Conservation (phyloP, 768 basidiomycete genomes). For the Collybia nuda region DNA sequence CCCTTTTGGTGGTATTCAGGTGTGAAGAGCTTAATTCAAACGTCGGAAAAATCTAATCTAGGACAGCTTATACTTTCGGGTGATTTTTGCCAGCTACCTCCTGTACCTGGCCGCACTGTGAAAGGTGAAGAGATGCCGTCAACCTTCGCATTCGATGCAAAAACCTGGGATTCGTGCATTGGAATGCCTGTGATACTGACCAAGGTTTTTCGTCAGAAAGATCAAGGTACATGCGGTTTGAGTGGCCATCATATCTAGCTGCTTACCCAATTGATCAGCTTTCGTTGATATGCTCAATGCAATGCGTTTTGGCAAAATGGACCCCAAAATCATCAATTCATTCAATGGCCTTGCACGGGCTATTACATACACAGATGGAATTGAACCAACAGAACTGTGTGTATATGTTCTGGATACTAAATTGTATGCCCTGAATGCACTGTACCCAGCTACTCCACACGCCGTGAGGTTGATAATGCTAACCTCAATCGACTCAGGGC, state of each 20-base stretch:
- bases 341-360: conserved; percentile 60
- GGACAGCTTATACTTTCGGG: conserved; percentile 79
- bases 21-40: conserved; percentile 19
- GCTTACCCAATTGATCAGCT: conserved; percentile 25
- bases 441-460: conserved; percentile 58
- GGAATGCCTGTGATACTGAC: conserved; percentile 54
- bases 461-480: conserved; percentile 69
- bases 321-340: conserved; percentile 35
- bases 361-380: conserved; percentile 65
- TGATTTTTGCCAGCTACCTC: conserved; percentile 91
- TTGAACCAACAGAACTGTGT: conserved; percentile 82
- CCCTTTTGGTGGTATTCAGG: conserved; percentile 90
- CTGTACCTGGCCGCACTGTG: conserved; percentile 56
- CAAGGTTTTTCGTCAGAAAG: conserved; percentile 86
- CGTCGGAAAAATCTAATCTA: not conserved
- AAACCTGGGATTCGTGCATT: conserved; percentile 70
- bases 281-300: conserved; percentile 88
- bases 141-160: conserved; percentile 78
- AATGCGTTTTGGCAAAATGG: conserved; percentile 76
- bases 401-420: conserved; percentile 11
- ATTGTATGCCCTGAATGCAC: not conserved
- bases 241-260: not conserved
- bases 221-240: conserved; percentile 72
- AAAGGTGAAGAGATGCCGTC: conserved; percentile 48
- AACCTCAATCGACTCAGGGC: conserved; percentile 53